These are phyloP conservation scores for Papiliotrema flavescens DNA, from an alignment of 1,284 basidiomycete genomes.

Conservation along the genomic window DNA sequence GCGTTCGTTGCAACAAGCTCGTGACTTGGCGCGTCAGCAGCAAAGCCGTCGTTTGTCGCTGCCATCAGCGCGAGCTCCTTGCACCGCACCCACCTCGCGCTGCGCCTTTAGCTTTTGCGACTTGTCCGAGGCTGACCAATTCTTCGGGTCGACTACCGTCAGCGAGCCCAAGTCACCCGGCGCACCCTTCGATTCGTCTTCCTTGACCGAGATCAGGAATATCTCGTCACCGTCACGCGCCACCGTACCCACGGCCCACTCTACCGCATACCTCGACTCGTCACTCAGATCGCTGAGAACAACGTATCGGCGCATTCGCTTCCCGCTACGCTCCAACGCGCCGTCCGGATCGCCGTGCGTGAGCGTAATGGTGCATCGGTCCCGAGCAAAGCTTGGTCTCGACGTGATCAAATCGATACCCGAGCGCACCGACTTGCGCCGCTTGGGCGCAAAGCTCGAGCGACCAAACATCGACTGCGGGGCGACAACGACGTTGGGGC, in stretches of 20 bases:
- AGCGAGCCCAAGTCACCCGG: slow-evolving; percentile 34
- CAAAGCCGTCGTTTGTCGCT: slow-evolving; percentile 35
- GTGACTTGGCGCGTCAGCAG: slow-evolving; percentile 85
- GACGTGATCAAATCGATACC: slow-evolving; percentile 57
- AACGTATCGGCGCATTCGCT: slow-evolving; percentile 70
- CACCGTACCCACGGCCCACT: slow-evolving; percentile 96
- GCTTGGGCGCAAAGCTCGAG: slow-evolving; percentile 14
- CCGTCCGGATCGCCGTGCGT: slow-evolving; percentile 74
- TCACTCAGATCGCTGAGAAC: slow-evolving; percentile 92
- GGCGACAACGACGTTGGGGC: slow-evolving; percentile 74
- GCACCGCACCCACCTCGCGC: slow-evolving; percentile 64
- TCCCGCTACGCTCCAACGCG: slow-evolving; percentile 55
- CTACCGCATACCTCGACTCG: slow-evolving; percentile 84
- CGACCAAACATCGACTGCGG: slow-evolving; percentile 40
- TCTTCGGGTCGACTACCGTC: slow-evolving; percentile 67
- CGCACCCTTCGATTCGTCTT: slow-evolving; percentile 84
- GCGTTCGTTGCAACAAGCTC: slow-evolving; percentile 81
- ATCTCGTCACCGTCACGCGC: slow-evolving; percentile 90
- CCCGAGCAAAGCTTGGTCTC: slow-evolving; percentile 80
- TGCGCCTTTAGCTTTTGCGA: slow-evolving; percentile 73
- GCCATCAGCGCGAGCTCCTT: slow-evolving; percentile 1
- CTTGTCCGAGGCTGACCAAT: slow-evolving; percentile 63
- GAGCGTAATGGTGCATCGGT: slow-evolving; percentile 85
- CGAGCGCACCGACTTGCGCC: slow-evolving; percentile 32
- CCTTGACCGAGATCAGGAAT: slow-evolving; percentile 81